These are phyloP conservation scores for Alectoria sarmentosa DNA, from an alignment of 495 filamentous ascomycete genomes.

Conservation along the genomic window DNA sequence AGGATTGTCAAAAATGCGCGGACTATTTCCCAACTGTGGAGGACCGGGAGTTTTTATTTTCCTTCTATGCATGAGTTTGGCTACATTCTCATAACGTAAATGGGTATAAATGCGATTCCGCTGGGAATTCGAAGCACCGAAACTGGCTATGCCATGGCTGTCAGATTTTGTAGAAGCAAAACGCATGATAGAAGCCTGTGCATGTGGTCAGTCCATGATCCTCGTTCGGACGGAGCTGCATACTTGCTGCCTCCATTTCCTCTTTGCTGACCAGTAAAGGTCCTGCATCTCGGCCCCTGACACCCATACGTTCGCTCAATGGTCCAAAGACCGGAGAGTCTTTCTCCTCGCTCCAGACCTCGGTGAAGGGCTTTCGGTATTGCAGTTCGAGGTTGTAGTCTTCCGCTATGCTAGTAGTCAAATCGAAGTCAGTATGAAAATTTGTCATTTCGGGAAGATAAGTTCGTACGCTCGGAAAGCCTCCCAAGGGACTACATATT, in stretches of 20 bases:
- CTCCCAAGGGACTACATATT: constrained; percentile 98
- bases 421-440: not conserved
- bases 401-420: constrained; percentile 56
- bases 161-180: constrained; percentile 84
- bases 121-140: too few species aligned
- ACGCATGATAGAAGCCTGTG: constrained; percentile 74
- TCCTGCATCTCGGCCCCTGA: constrained; percentile 63
- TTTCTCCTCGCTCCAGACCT: constrained; percentile 87
- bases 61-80: too few species aligned
- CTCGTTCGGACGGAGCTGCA: constrained; percentile 24
- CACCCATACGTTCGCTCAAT: constrained; percentile 90
- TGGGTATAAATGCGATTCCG: too few species aligned
- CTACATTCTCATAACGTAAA: too few species aligned
- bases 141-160: too few species aligned
- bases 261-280: constrained; percentile 61
- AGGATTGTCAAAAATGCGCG: too few species aligned
- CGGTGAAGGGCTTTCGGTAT: constrained; percentile 81
- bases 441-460: not conserved
- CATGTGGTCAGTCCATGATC: not conserved
- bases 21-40: too few species aligned
- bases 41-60: too few species aligned
- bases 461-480: constrained; percentile 69
- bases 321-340: constrained; percentile 69
- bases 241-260: constrained; percentile 82
- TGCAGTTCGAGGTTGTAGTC: constrained; percentile 94